Percentiles rank a stretch among this genome's conserved stretches.
Evolutionary conservation across 306 rosid species (phyloP).

Genomic region (Gillenia trifoliata): DNA sequence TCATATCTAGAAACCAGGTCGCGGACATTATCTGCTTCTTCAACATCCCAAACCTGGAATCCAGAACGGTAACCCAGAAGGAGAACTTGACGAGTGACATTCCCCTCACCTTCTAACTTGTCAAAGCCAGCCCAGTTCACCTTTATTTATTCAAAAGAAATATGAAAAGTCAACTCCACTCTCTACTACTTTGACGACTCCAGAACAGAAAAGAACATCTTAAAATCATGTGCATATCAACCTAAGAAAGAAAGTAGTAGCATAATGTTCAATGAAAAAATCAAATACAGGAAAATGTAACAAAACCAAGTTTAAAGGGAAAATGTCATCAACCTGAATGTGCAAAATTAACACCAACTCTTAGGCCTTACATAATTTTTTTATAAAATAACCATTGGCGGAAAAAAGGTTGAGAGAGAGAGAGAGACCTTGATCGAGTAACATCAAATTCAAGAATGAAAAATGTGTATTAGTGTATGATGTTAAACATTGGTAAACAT

Average conservation of each 20-base stretch:
- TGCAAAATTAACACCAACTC: not conserved
- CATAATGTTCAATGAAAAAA: no score
- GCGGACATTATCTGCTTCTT: conserved; percentile 79
- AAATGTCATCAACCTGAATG: not conserved
- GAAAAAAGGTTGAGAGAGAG: not conserved
- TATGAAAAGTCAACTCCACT: conserved; percentile 10
- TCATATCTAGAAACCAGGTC: conserved; percentile 78
- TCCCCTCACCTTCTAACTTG: conserved; percentile 72
- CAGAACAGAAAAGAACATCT: not conserved
- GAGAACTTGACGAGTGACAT: conserved; percentile 55
- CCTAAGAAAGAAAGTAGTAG: not conserved
- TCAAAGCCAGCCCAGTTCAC: conserved; percentile 97
- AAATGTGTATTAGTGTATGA: not conserved
- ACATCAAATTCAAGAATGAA: not conserved
- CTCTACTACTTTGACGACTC: not conserved
- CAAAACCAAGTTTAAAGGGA: not conserved
- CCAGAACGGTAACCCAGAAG: conserved; percentile 86
- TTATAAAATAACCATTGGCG: not conserved
- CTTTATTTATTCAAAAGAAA: conserved; percentile 32
- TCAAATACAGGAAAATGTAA: not conserved
- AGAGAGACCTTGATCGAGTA: not conserved
- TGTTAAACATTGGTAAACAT: not conserved
- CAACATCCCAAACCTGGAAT: conserved; percentile 98
- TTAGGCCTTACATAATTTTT: not conserved
- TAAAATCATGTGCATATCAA: not conserved